phyloP scores from a whole-genome alignment of 169 alveolate genomes.

The Eimeria acervulina region DNA sequence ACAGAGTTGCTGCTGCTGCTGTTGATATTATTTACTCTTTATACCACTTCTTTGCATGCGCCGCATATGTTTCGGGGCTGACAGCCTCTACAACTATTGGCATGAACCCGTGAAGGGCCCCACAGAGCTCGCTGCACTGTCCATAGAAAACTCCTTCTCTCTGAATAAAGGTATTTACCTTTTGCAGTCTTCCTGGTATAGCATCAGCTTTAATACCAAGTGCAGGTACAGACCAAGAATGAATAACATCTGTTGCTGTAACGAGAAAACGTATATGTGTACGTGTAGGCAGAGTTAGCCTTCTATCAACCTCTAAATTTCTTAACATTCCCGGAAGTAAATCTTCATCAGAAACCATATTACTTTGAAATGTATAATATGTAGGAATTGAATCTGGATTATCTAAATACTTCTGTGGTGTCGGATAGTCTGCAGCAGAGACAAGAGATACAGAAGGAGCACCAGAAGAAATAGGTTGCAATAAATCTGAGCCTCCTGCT shows the following conservation, averaged over 20 bases:
- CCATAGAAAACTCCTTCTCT: constrained; percentile 97
- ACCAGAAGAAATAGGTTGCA: not conserved
- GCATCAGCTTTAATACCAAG: constrained; percentile 96
- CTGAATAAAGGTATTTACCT: constrained; percentile 93
- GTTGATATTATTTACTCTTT: constrained; percentile 89
- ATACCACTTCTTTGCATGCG: constrained; percentile 96
- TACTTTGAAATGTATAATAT: constrained; percentile 87
- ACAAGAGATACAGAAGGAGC: constrained; percentile 26
- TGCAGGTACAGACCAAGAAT: constrained; percentile 83
- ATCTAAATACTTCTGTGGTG: constrained; percentile 82
- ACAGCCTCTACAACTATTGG: constrained; percentile 96
- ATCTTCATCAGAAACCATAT: constrained; percentile 88
- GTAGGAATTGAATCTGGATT: constrained; percentile 86
- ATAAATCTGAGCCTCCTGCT: not conserved
- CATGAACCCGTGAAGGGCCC: constrained; percentile 96
- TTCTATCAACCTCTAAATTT: constrained; percentile 93
- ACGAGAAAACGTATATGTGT: constrained; percentile 94
- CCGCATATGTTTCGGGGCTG: constrained; percentile 94
- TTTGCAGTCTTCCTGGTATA: constrained; percentile 93
- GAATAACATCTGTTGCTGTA: constrained; percentile 92
- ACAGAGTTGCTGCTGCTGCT: no score
- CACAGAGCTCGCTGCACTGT: constrained; percentile 95
- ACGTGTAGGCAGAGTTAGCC: constrained; percentile 94
- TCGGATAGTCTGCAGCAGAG: constrained; percentile 81
- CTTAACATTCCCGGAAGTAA: constrained; percentile 91